Evolutionary conservation across 352 stramenopile species (phyloP), one percentile per base, ranked within the genome.

Genomic region (Phytophthora constricta): DNA sequence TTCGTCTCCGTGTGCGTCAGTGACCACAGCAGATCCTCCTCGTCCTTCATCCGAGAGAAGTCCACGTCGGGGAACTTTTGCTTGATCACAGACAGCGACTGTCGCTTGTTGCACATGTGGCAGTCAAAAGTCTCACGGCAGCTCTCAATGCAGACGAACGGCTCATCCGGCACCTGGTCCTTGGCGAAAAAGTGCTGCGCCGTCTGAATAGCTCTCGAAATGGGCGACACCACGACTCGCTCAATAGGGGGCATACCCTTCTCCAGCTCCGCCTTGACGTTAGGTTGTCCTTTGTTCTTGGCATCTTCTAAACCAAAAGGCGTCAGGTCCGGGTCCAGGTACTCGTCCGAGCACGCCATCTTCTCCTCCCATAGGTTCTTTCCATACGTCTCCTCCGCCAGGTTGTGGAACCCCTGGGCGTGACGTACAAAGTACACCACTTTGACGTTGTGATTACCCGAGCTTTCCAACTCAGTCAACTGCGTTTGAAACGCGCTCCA

Each of bases 381-480:
- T 22, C 86, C 86, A 28, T 83, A 77, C 55, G 86, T 84, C 4
- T 61, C 34, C 61, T 92, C 78, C 3, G 82, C 80, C 19, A 79
- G 80, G 58, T 94, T 94, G 76, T 94, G 86, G 10, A 68, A 80
- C 13, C 84, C 86, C 56, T 94, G 77, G 13, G 84, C 86, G 47
- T 95, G 86, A 17, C 84, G 86, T 55, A 95, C 58, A 37, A 93
- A 80, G 68, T 93, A 93, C 16, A 95, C 65, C 33, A 93, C 84
- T 62, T 95, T 95, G 54, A 90, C 61, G 23, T 85, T 60, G 43
- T 52, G 49, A 10, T 25, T 50, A 7, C 70, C 65, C 13, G 77
- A 48, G 53, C 50, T 67, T 19, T 69, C 60, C n/a, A 78, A 27
- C 11, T 76, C 60, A 5, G 46, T 28, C 2, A 79, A 9, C 23